Evolutionary conservation across 495 filamentous ascomycete species (phyloP), one percentile per base, ranked within the genome.

Genomic region (Trichocladium uniseriatum): DNA sequence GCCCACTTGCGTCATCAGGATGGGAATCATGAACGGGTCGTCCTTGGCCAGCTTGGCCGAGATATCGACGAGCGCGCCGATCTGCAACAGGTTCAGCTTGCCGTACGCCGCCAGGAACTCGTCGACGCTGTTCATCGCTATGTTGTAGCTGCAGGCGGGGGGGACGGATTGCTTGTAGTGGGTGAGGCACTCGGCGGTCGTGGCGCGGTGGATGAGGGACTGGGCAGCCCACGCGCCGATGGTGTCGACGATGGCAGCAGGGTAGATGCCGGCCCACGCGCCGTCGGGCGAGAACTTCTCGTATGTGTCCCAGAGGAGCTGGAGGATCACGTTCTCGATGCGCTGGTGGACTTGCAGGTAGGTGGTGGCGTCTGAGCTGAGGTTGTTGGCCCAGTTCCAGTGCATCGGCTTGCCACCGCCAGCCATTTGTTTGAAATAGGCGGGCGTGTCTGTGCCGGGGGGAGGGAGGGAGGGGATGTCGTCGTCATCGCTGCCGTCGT

Each of bases 21-120:
- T 44, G 2, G 62, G 59, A 1, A 69, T 65, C 0, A 72, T 60
- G 50, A 62, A 68, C 1, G 74, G 57, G 53, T 73, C 68, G 1
- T 71, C 71, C 6, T 64, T 59, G 49, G 80, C 80, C 19, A 79
- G 67, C 21, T 65, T 60, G 2, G 70, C 64, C 64, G 81, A 73
- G 10, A 70, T 68, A 22, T 79, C 73, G 18, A 82, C 64, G 0
- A 74, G 72, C 9, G 76, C 73, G 43, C 73, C 71, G 51, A 74
- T 81, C 55, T 77, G 79, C 14, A 80, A 78, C 9, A 78, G 58
- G 32, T 79, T 55, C 16, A 69, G 52, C n/a, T 36, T 53, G 18
- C 58, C 51, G 11, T 52, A 54, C n/a, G 57, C 54, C 14, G 46
- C 16, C 6, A 67, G 52, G 54, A 62, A 69, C 19, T 46, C 51